Base-by-base conservation (phyloP, 495 filamentous ascomycete species). In the Podospora pseudoanserina region DNA sequence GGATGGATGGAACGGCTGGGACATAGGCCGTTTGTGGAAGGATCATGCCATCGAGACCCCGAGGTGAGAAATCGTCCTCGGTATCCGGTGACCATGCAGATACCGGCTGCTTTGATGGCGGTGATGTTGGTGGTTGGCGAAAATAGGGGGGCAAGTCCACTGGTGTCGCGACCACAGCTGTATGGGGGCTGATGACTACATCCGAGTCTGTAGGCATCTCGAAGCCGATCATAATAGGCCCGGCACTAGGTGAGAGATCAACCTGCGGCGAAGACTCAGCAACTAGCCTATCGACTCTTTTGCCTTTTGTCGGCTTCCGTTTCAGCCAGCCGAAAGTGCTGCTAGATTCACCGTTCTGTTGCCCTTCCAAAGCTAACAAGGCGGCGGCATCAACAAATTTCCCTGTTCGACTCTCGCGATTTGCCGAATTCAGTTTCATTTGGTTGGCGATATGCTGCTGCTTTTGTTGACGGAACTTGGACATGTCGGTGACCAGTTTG, bases 211-310 rank as follows among this genome's bases (percentile, higher is more conserved):
- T 83, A 13, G 91, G 89, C 34, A 95, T 85, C 3, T 84, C 85
- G 7, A 96, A 85, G 0, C 92, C 93, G 67, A 97, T 96, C 71
- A 91, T 83, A 56, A 97, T 92, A 16, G 90, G 86, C 28, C 90
- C 79, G 71, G 92, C 89, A 5, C 83, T 88, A 0, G 92, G 92
- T 5, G 92, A 94, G 3, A 97, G 78, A 54, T 89, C 90, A n/a
- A 71, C 67, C 34, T 73, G 73, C 9, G 62, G 28, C 5, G 72
- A 65, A 3, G 71, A 32, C 11, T 72, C 66, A 65, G 70, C 63
- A 39, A 68, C 55, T 53, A 71, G 62, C 64, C 70, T 71, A 5
- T 74, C 70, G 7, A 72, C 63, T 63, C 72, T 73, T 74, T 75
- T 79, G 34, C 62, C 69, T 44, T 73, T 75, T 11, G 66, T 76